Conservation (phyloP, 2,329 filamentous ascomycete genomes). For the Scytalidium lignicola region DNA sequence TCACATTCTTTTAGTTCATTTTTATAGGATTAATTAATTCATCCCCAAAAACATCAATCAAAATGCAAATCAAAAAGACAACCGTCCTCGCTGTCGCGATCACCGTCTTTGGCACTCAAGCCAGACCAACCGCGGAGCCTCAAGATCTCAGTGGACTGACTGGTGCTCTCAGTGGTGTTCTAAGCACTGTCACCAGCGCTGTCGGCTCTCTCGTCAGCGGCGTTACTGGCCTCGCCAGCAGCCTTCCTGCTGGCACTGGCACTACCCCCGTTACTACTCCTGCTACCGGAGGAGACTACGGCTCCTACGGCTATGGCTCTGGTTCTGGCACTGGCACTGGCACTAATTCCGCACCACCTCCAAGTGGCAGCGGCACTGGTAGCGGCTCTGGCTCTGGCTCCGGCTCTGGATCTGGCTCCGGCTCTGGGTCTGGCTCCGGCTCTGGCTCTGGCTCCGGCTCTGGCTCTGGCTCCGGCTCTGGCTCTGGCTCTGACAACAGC, state of each 20-base stretch:
- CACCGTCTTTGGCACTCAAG: neutral
- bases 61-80: neutral
- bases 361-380: neutral
- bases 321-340: slow-evolving; percentile 5
- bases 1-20: neutral
- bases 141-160: too few relatives aligned
- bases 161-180: neutral
- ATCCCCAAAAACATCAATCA: neutral
- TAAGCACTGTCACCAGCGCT: too few relatives aligned
- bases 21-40: neutral
- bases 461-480: neutral
- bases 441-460: neutral
- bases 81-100: neutral
- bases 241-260: too few relatives aligned
- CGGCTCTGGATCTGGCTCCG: neutral
- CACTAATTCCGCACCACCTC: neutral
- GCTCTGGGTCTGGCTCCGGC: neutral
- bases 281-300: neutral
- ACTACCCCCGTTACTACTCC: neutral
- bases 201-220: too few relatives aligned
- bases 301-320: neutral
- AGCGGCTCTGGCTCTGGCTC: neutral
- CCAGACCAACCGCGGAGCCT: neutral
- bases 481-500: neutral
- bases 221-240: too few relatives aligned